phyloP scores from a whole-genome alignment of 2,329 filamentous ascomycete species.

The Cladophialophora exuberans region DNA sequence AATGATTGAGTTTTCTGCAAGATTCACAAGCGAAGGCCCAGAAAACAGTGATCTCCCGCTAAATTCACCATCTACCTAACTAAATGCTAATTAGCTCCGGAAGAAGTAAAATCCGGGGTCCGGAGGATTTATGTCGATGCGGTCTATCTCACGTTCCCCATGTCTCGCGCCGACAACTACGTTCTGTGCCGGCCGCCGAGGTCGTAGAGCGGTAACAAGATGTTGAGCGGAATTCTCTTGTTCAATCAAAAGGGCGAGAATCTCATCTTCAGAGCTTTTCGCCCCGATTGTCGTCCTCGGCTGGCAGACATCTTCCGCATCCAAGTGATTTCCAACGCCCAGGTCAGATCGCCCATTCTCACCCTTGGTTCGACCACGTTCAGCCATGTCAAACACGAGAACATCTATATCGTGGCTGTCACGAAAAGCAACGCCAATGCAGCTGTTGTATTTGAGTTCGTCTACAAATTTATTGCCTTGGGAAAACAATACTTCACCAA shows the following conservation, averaged over 20 bases:
- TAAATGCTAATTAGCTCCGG: no score
- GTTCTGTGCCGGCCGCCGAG: conserved; percentile 11
- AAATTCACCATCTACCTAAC: no score
- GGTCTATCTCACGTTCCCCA: not conserved
- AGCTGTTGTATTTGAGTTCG: conserved; percentile 94
- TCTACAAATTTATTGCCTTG: conserved; percentile 87
- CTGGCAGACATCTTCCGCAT: conserved; percentile 99
- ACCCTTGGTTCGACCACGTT: conserved; percentile 98
- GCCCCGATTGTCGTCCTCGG: conserved; percentile 95
- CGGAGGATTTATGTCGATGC: not conserved
- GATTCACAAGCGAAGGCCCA: no score
- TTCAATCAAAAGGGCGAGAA: conserved; percentile 99
- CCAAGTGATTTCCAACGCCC: conserved; percentile 97
- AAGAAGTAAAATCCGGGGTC: not conserved
- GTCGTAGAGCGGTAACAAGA: conserved; percentile 43
- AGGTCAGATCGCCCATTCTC: conserved; percentile 95
- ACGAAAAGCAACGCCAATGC: conserved; percentile 99
- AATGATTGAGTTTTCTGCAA: no score
- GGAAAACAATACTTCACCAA: conserved; percentile 98
- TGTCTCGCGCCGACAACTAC: conserved; percentile 2
- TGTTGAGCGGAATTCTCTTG: conserved; percentile 95
- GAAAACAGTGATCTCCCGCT: no score
- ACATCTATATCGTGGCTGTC: conserved; percentile 96
- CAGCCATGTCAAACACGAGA: conserved; percentile 99
- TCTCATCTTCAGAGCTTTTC: conserved; percentile 98